Evolutionary conservation across 108 stramenopile genomes (phyloP), one percentile per base, ranked within the genome.

Genomic region (Pseudonitzschia pungens): DNA sequence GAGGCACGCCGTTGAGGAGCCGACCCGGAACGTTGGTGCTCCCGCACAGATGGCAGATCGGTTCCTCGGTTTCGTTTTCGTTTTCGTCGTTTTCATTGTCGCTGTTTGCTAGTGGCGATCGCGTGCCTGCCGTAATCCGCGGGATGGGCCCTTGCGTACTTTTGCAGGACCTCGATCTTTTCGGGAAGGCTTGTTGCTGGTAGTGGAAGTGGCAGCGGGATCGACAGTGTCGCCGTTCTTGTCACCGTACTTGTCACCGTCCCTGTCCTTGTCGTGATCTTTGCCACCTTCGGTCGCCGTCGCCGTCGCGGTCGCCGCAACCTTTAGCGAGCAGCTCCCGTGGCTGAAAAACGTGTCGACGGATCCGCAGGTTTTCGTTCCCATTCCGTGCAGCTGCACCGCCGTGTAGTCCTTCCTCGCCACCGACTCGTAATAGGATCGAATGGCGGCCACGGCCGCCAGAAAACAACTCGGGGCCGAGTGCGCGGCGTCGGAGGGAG

Each of bases 311-410:
- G 36, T 36, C 6, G 36, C 36, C 36, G 36, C 36, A 18, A 11
- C 18, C 16, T 18, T 11, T 4, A 18, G 9, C 22, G 45, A 11
- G 28, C 33, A 51, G 7, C 53, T 53, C 20, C 75, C 75, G 51
- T 76, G 75, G 24, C 69, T 60, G 28, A 70, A 33, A 67, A 69
- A 76, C 4, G 69, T 69, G 50, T 76, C 75, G 29, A 67, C 56
- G 27, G 51, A 53, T 41, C 45, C 40, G 32, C 75, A 76, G 22
- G 70, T 58, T 0, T 52, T 29, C 24, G 24, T 26, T 15, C 69
- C 56, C 75, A 76, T 76, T 22, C 70, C 75, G 31, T 76, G 75
- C 33, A 76, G 69, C 27, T 76, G 75, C 27, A 76, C 56, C 11
- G 75, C 28, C 8, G 69, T 76, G 55, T 69, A 76, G 40, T 76